These are phyloP conservation scores for Celoporthe dispersa DNA, from an alignment of 2,329 filamentous ascomycete species.

Conservation along the genomic window DNA sequence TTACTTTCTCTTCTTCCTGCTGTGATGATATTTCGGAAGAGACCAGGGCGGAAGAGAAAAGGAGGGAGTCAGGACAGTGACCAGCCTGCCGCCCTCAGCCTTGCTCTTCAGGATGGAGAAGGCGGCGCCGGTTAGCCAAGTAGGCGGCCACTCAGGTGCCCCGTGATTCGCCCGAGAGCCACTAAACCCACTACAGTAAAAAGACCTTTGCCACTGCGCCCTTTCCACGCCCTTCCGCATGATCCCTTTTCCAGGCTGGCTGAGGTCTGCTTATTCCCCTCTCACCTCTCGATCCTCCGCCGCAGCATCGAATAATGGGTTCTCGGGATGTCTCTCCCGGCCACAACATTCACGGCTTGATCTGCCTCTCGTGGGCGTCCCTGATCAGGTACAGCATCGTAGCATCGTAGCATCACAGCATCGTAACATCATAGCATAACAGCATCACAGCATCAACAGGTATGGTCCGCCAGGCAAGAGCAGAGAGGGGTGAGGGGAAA, in stretches of 20 bases:
- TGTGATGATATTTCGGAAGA: not conserved
- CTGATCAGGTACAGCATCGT: no score
- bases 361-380: no score
- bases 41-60: no score
- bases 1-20: no score
- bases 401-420: no score
- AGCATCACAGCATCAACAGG: not conserved
- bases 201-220: not conserved
- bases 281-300: no score
- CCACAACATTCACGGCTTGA: no score
- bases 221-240: no score
- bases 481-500: slow-evolving; percentile 33
- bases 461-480: not conserved
- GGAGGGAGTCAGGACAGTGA: not conserved
- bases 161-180: not conserved
- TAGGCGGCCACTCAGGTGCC: not conserved
- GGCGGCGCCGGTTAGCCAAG: not conserved
- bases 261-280: no score
- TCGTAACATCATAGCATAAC: not conserved
- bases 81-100: not conserved
- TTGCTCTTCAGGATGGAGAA: not conserved
- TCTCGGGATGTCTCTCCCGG: no score
- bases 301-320: no score
- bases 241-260: no score
- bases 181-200: not conserved